phyloP scores from a whole-genome alignment of 208 protist genomes.

The Trypanosoma grayi region DNA sequence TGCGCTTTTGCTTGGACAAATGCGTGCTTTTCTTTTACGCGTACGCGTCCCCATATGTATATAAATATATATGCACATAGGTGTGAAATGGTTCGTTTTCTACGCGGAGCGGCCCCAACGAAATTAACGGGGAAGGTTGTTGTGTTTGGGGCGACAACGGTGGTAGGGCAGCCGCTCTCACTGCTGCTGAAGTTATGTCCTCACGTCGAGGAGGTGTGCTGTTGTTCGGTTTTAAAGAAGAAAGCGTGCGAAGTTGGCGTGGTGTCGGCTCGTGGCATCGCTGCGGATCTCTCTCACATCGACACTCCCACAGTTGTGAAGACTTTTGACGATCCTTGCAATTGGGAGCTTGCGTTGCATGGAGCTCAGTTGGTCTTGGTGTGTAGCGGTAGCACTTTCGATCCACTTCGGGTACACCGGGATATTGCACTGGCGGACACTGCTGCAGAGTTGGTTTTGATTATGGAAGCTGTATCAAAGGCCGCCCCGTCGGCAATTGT shows the following conservation, averaged over 20 bases:
- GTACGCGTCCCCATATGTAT: background rate
- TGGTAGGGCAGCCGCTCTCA: conserved; percentile 92
- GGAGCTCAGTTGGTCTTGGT: conserved; percentile 88
- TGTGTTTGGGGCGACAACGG: conserved; percentile 89
- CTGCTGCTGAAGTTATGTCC: conserved; percentile 89
- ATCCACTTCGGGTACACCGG: conserved; percentile 87
- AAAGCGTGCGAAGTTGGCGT: conserved; percentile 13
- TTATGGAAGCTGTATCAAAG: conserved; percentile 75
- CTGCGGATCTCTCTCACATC: conserved; percentile 79
- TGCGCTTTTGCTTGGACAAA: too few relatives aligned
- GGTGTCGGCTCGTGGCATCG: conserved; percentile 47
- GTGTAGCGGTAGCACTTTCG: conserved; percentile 83
- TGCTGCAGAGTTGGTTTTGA: conserved; percentile 61
- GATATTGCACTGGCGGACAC: conserved; percentile 86
- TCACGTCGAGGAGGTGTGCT: conserved; percentile 71
- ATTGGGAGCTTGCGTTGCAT: conserved; percentile 63
- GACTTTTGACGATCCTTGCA: conserved; percentile 30
- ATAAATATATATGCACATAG: background rate
- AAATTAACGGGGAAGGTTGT: conserved; percentile 65
- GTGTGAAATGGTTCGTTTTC: conserved; percentile 23
- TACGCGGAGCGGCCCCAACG: conserved; percentile 24
- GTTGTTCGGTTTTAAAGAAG: conserved; percentile 55
- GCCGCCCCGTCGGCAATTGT: conserved; percentile 72
- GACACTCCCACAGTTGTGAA: conserved; percentile 48
- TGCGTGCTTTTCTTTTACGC: too few relatives aligned